Base-by-base conservation (phyloP, 495 filamentous ascomycete genomes). In the Lophiostoma macrostomum region DNA sequence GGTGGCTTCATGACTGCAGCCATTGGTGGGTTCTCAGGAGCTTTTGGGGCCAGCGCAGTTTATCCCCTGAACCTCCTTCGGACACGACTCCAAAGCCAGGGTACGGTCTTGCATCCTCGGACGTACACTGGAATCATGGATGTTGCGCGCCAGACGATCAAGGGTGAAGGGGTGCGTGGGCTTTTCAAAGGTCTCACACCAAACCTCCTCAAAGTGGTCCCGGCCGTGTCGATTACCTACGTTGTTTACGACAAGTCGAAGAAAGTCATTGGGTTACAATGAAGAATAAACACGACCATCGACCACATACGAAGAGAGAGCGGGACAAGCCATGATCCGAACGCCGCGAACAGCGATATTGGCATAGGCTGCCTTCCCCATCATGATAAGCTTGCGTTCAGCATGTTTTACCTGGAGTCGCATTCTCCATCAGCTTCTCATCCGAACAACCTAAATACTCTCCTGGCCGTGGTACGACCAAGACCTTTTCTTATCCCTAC, bases 221-320 rank as follows among this genome's bases (percentile, higher is more conserved):
- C 93, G 0, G 91, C 93, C 38, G 88, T 99, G 20, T 94, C 88
- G 53, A 99, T 99, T 69, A 74, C 91, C 34, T 98, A 95, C 75
- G 87, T 97, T 67, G 90, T 93, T 41, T 98, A 98, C 67, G 93
- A 98, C 69, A 95, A 96, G 64, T 80, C 88, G 42, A 98, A 98
- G 74, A 81, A 78, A 46, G 67, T 85, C 23, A 73, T 96, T 54
- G 79, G 82, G 18, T 72, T 96, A 50, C 81, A 72, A 57, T 91
- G 66, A 77, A 27, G 28, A 23, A 4, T n/a, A 13, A 47, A 12
- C 37, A 11, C 11, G 18, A 5, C 16, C 12, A 16, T 22, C 16
- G 12, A 22, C 14, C 37, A 22, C 16, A 40, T 18, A 13, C 4
- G 11, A 40, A n/a, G n/a, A n/a, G n/a, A n/a, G n/a, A n/a, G n/a